phyloP scores from a whole-genome alignment of 306 rosid species.

The Medicago truncatula region DNA sequence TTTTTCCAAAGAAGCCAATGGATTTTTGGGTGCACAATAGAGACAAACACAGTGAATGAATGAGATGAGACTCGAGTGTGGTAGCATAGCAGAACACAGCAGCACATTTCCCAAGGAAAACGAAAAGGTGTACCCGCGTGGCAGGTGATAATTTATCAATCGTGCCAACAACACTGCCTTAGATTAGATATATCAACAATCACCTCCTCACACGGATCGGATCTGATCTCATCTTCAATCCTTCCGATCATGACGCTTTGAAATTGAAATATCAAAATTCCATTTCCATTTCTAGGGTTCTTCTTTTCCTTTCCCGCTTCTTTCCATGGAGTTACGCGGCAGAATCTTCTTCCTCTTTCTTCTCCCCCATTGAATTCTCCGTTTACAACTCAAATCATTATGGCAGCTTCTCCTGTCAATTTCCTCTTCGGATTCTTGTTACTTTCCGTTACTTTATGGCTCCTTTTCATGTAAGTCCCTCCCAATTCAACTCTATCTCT shows the following conservation, averaged over 20 bases:
- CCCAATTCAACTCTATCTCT: background rate
- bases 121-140: too few species aligned
- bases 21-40: too few species aligned
- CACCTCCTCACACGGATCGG: background rate
- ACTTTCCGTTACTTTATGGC: conserved; percentile 76
- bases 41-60: too few species aligned
- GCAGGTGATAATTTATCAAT: too few species aligned
- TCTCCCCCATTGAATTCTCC: background rate
- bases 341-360: background rate
- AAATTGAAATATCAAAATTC: background rate
- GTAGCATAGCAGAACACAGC: too few species aligned
- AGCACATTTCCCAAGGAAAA: too few species aligned
- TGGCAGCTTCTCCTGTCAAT: conserved; percentile 91
- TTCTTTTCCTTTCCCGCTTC: background rate
- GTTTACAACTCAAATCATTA: too few species aligned
- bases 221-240: background rate
- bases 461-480: conserved; percentile 78
- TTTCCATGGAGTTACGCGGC: background rate
- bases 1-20: too few species aligned
- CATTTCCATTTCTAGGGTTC: background rate
- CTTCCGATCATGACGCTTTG: background rate
- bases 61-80: too few species aligned
- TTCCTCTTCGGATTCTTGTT: conserved; percentile 83
- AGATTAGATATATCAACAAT: too few species aligned
- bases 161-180: too few species aligned